Evolutionary conservation across 768 basidiomycete genomes (phyloP).

Genomic region (Inosperma sp.): DNA sequence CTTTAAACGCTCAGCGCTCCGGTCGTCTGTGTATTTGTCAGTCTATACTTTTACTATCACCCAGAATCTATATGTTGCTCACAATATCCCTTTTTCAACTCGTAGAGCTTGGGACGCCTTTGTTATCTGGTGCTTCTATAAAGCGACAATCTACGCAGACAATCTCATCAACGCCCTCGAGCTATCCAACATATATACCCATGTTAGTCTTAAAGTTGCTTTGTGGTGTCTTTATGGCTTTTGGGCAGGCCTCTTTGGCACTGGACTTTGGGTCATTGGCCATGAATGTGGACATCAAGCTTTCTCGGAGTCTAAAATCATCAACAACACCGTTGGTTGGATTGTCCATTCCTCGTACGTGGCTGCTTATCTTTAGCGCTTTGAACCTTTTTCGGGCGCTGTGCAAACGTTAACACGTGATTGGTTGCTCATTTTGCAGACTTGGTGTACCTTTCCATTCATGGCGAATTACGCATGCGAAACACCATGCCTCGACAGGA

Average conservation of each 20-base stretch:
- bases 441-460: slow-evolving; percentile 96
- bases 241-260: slow-evolving; percentile 77
- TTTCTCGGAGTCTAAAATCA: slow-evolving; percentile 85
- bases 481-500: slow-evolving; percentile 92
- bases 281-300: slow-evolving; percentile 97
- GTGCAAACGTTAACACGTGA: slow-evolving; percentile 18
- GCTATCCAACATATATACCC: slow-evolving; percentile 58
- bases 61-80: neutral
- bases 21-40: slow-evolving; percentile 75
- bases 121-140: slow-evolving; percentile 66
- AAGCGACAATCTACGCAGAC: slow-evolving; percentile 60
- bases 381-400: neutral
- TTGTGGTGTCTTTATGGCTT: slow-evolving; percentile 83
- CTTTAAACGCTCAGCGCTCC: slow-evolving; percentile 82
- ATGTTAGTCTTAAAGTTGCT: slow-evolving; percentile 56
- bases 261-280: slow-evolving; percentile 91
- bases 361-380: slow-evolving; percentile 12
- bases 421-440: slow-evolving; percentile 35
- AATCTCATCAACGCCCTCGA: slow-evolving; percentile 49
- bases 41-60: slow-evolving; percentile 20
- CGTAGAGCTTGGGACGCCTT: slow-evolving; percentile 68
- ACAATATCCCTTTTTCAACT: neutral
- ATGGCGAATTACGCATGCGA: slow-evolving; percentile 91
- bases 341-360: slow-evolving; percentile 83
- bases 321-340: slow-evolving; percentile 94